These are phyloP conservation scores for Fragaria ananassa DNA, from an alignment of 306 rosid genomes.

Conservation along the genomic window DNA sequence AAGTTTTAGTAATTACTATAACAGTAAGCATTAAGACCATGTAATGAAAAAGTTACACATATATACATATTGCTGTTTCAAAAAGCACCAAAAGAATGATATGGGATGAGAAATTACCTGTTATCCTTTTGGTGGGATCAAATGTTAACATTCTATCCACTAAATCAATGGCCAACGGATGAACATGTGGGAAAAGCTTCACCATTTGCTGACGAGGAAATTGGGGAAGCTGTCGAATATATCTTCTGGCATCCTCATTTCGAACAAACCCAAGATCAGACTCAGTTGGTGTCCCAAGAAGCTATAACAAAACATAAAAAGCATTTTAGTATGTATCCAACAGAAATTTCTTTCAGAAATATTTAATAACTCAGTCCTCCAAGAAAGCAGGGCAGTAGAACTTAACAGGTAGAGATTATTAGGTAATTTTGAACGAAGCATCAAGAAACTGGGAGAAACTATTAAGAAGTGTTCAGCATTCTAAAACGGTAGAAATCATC, in stretches of 20 bases:
- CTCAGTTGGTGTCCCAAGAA: slow-evolving; percentile 95
- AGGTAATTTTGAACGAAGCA: not conserved
- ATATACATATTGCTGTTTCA: not conserved
- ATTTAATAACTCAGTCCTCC: not conserved
- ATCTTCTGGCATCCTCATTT: slow-evolving; percentile 82
- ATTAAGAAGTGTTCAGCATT: not conserved
- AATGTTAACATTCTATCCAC: slow-evolving; percentile 86
- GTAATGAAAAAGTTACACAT: not conserved
- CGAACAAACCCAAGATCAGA: slow-evolving; percentile 79
- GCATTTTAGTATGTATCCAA: slow-evolving; percentile 29
- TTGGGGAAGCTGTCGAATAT: slow-evolving; percentile 71
- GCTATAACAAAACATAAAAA: slow-evolving; percentile 42
- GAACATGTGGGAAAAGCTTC: slow-evolving; percentile 74
- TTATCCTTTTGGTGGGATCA: slow-evolving; percentile 86
- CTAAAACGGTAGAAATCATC: not conserved
- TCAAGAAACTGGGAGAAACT: not conserved
- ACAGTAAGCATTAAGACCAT: not conserved
- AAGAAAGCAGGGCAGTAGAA: slow-evolving; percentile 1
- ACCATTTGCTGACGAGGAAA: slow-evolving; percentile 78
- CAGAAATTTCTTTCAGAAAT: slow-evolving; percentile 16
- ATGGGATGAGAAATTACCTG: slow-evolving; percentile 53
- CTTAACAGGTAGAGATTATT: not conserved
- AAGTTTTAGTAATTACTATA: not conserved
- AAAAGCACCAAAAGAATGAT: slow-evolving; percentile 10
- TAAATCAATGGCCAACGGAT: slow-evolving; percentile 84